Evolutionary conservation across 2,329 filamentous ascomycete species (phyloP).

Genomic region (Lasiodiplodia theobromae): DNA sequence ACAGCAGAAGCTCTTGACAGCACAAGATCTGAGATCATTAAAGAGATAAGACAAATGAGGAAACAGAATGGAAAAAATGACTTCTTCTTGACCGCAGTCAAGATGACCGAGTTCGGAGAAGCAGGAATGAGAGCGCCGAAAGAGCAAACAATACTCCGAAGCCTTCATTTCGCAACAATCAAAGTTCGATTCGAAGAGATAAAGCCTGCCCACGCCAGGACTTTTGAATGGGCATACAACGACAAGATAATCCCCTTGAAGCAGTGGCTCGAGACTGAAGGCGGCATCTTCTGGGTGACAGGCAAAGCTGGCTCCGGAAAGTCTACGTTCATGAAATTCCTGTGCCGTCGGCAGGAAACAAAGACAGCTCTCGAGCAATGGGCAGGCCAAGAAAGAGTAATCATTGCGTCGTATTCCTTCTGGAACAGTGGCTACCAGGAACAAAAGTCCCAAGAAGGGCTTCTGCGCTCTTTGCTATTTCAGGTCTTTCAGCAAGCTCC

Average conservation of each 20-base stretch:
- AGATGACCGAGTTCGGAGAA: neutral
- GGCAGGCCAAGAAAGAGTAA: neutral
- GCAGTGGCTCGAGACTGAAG: neutral
- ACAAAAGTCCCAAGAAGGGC: neutral
- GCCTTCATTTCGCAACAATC: neutral
- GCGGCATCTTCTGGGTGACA: neutral
- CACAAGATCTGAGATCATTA: neutral
- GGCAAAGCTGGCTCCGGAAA: too few species aligned
- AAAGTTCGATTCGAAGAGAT: neutral
- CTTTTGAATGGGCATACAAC: neutral
- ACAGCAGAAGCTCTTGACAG: neutral
- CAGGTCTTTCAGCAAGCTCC: neutral
- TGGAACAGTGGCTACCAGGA: neutral
- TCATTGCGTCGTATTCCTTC: neutral
- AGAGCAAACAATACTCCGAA: neutral
- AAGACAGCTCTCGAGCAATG: neutral
- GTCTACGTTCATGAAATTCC: neutral
- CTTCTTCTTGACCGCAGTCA: neutral
- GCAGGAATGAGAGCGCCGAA: neutral
- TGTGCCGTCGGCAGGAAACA: neutral
- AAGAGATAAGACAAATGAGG: neutral
- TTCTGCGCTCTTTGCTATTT: neutral
- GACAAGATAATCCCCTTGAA: neutral
- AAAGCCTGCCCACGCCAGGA: neutral
- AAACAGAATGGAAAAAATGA: too few species aligned